phyloP scores from a whole-genome alignment of 2,329 filamentous ascomycete genomes.

The Colletotrichum liaoningense region DNA sequence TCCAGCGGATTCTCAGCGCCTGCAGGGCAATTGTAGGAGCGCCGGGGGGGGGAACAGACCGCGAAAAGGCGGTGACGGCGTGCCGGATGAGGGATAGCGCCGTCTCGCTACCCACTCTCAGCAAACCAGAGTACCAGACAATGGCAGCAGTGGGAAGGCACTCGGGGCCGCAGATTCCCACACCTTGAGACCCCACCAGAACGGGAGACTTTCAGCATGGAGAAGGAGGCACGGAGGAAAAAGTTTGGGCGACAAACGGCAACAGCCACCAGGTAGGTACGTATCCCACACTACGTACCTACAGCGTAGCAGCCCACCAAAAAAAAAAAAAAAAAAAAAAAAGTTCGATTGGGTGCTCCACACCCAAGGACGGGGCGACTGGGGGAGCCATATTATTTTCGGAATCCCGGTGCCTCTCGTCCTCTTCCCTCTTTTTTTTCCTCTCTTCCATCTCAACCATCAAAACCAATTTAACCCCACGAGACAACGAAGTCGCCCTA shows the following conservation, averaged over 20 bases:
- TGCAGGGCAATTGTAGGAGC: slow-evolving; percentile 20
- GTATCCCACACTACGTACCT: too few species aligned
- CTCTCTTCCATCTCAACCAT: slow-evolving; percentile 46
- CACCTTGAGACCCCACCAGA: slow-evolving; percentile 12
- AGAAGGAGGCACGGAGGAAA: slow-evolving; percentile 40
- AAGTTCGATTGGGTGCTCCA: slow-evolving; percentile 28
- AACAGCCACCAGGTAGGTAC: neutral
- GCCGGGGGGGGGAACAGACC: slow-evolving; percentile 9
- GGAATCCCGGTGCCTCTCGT: slow-evolving; percentile 40
- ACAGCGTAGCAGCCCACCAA: neutral
- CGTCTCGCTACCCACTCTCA: slow-evolving; percentile 15
- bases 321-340: slow-evolving; percentile 4
- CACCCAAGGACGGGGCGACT: slow-evolving; percentile 4
- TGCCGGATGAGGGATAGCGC: slow-evolving; percentile 15
- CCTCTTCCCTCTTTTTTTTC: slow-evolving; percentile 40
- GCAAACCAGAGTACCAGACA: slow-evolving; percentile 29
- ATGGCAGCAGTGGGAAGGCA: slow-evolving; percentile 3
- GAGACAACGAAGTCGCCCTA: slow-evolving; percentile 76
- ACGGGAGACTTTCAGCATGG: neutral
- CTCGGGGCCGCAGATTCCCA: slow-evolving; percentile 1
- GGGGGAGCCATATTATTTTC: slow-evolving; percentile 34
- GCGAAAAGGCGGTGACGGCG: slow-evolving; percentile 35
- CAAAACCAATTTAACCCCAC: slow-evolving; percentile 42
- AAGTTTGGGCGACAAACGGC: slow-evolving; percentile 43
- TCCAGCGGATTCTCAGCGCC: slow-evolving; percentile 27